Evolutionary conservation across 768 basidiomycete genomes (phyloP), one percentile per base, ranked within the genome.

Genomic region (Gelatoporia subvermispora): DNA sequence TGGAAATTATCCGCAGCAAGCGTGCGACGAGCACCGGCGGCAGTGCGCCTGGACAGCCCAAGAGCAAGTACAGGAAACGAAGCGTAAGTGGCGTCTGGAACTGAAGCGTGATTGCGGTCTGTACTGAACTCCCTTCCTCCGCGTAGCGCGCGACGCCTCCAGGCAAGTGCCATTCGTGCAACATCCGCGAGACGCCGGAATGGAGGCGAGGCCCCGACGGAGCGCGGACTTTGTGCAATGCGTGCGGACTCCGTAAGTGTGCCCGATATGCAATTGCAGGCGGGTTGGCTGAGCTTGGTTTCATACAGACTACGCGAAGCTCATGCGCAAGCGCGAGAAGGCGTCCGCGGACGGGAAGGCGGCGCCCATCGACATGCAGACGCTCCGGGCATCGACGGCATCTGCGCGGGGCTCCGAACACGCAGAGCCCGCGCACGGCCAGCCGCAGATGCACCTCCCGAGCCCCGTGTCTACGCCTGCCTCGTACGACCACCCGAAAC

Each of bases 201-300:
- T 91, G 88, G 88, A 68, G 88, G 45, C 77, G 88, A 21, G 88
- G 88, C 15, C 88, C 88, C 2, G 88, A 90, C 60, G 88, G 88
- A 3, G 88, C 88, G 21, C 70, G 88, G 60, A 91, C 88, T 8
- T 62, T 91, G 58, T 91, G 88, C 61, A 91, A 90, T 63, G 88
- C 88, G 37, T 91, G 88, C 67, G 88, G 88, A 25, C 68, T 91
- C 56, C 88, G 88, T 91, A 64, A 63, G 85, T 81, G 16, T 42
- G 44, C 22, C 15, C 47, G 52, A 46, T 43, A 48, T 37, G 13
- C 24, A 21, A 42, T 18, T 21, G 24, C 24, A 18, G 18, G 7
- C 23, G 22, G 24, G 48, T 48, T 28, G 34, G 8, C 45, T 49
- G 16, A 46, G 35, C 23, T 28, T n/a, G n/a, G n/a, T 40, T 38